Percentiles rank a stretch among this genome's conserved stretches.
phyloP scores from a whole-genome alignment of 2,329 filamentous ascomycete genomes.

The Neonectria neomacrospora region DNA sequence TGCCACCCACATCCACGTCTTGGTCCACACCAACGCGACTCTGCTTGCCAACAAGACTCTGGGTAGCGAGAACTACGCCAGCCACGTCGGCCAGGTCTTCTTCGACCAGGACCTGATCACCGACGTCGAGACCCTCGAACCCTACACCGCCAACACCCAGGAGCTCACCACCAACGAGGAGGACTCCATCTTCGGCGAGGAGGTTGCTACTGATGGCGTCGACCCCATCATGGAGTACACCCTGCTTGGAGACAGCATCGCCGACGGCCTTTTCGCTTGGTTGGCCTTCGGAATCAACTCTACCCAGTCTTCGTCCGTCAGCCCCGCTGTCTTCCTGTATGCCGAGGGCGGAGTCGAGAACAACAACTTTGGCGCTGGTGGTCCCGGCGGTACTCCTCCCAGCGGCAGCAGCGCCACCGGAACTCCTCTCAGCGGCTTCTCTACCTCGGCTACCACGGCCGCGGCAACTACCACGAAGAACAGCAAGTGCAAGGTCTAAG shows the following conservation, averaged over 20 bases:
- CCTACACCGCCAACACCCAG: slow-evolving; percentile 61
- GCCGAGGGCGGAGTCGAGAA: slow-evolving; percentile 40
- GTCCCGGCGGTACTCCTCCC: slow-evolving; percentile 23
- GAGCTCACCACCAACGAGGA: slow-evolving; percentile 61
- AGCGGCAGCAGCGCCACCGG: slow-evolving; percentile 5
- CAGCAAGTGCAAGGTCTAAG: slow-evolving; percentile 23
- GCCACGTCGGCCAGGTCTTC: slow-evolving; percentile 73
- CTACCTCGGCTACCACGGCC: slow-evolving; percentile 2
- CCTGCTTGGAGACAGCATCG: slow-evolving; percentile 62
- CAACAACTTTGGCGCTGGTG: slow-evolving; percentile 30
- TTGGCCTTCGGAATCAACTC: slow-evolving; percentile 63
- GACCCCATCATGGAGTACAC: slow-evolving; percentile 70
- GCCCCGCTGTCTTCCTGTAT: slow-evolving; percentile 35
- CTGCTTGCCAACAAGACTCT: slow-evolving; percentile 50
- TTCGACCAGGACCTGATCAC: slow-evolving; percentile 68
- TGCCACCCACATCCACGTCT: slow-evolving; percentile 60
- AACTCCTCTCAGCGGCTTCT: neutral
- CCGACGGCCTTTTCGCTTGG: slow-evolving; percentile 66
- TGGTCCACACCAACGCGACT: slow-evolving; percentile 53
- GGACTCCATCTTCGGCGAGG: slow-evolving; percentile 59
- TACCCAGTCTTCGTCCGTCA: slow-evolving; percentile 33
- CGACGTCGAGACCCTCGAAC: slow-evolving; percentile 59
- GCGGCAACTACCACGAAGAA: slow-evolving; percentile 2
- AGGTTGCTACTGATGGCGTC: slow-evolving; percentile 59
- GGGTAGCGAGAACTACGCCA: slow-evolving; percentile 53